Percentiles rank a stretch among this genome's conserved stretches.
Evolutionary conservation across 257 asterid species (phyloP).

Genomic region (Parsonsia alboflavescens): DNA sequence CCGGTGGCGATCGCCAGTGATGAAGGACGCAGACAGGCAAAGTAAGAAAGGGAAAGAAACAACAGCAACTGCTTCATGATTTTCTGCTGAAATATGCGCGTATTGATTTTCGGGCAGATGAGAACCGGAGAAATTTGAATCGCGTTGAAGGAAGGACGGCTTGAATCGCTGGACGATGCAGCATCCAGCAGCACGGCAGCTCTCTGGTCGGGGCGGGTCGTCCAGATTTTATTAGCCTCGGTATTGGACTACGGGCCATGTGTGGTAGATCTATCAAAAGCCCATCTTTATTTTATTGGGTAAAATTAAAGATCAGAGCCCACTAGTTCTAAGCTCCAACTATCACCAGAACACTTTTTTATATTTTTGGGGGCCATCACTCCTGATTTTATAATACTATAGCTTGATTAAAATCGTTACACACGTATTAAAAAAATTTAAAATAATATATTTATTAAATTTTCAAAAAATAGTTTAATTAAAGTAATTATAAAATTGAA

Average conservation of each 20-base stretch:
- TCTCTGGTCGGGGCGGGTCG: neutral
- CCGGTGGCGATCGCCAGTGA: conserved; percentile 24
- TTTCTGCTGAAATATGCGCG: conserved; percentile 5
- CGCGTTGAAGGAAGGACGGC: neutral
- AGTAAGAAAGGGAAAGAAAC: conserved; percentile 11
- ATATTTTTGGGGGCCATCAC: too few species aligned
- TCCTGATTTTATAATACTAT: too few species aligned
- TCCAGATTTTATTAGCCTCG: neutral
- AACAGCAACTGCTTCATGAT: conserved; percentile 4
- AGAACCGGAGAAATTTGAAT: neutral
- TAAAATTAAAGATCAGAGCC: too few species aligned
- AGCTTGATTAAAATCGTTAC: too few species aligned
- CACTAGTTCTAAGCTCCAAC: too few species aligned
- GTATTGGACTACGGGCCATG: neutral
- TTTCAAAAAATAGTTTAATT: too few species aligned
- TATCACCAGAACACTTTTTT: too few species aligned
- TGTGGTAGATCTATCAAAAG: too few species aligned
- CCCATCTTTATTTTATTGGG: too few species aligned
- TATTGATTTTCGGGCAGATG: neutral
- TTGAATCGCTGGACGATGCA: neutral
- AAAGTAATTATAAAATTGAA: too few species aligned
- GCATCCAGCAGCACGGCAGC: neutral
- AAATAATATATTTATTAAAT: too few species aligned
- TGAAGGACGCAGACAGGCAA: conserved; percentile 15
- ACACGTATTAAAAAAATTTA: too few species aligned